phyloP scores from a whole-genome alignment of 176 grass and related monocot genomes.

The Avena eriantha region DNA sequence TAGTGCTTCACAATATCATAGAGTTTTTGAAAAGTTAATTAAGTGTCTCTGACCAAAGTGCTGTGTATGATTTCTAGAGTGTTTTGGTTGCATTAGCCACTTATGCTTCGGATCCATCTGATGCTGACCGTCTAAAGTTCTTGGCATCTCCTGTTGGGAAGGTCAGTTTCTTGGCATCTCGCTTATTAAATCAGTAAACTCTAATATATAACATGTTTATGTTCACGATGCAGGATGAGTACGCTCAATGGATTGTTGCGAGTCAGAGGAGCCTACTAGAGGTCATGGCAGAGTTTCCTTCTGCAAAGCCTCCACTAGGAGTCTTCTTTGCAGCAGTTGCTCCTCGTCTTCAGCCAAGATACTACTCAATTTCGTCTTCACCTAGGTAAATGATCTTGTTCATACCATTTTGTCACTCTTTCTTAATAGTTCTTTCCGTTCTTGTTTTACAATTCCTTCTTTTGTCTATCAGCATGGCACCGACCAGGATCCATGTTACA shows the following conservation, averaged over 20 bases:
- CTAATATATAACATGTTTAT: constrained; percentile 13
- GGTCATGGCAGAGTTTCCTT: constrained; percentile 92
- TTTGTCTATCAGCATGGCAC: constrained; percentile 69
- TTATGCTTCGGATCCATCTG: constrained; percentile 71
- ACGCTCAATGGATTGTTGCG: constrained; percentile 82
- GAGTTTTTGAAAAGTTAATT: background rate
- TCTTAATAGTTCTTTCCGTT: background rate
- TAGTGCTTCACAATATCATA: constrained; percentile 17
- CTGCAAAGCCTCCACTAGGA: constrained; percentile 81
- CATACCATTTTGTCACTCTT: constrained; percentile 11
- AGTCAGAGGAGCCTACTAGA: constrained; percentile 91
- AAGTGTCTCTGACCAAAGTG: constrained; percentile 13
- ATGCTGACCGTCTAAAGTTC: constrained; percentile 74
- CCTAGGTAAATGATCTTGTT: constrained; percentile 56
- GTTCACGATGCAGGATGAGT: constrained; percentile 81
- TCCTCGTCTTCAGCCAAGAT: constrained; percentile 89
- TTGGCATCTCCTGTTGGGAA: constrained; percentile 92
- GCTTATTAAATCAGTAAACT: constrained; percentile 24
- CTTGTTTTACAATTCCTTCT: constrained; percentile 7
- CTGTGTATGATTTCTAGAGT: constrained; percentile 53
- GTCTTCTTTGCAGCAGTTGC: constrained; percentile 89
- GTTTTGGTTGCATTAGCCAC: constrained; percentile 76
- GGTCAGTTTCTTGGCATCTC: constrained; percentile 49
- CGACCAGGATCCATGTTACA: constrained; percentile 87
- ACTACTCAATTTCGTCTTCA: constrained; percentile 96